Base-by-base conservation (phyloP, 2,329 filamentous ascomycete species). In the Bertia moriformis region DNA sequence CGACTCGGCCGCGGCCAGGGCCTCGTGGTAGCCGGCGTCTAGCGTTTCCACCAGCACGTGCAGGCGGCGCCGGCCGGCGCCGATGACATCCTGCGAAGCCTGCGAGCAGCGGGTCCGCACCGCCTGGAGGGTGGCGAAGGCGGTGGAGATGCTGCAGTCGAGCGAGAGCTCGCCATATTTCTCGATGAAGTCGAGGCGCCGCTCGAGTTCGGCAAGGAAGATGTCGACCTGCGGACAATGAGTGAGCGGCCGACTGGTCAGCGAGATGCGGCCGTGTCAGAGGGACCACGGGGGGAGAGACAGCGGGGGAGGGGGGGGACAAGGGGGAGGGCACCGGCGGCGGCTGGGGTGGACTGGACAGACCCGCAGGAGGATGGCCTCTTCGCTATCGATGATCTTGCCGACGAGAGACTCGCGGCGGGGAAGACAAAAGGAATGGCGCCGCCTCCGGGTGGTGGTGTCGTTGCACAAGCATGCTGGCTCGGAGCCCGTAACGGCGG, bases 31-130 rank as follows among this genome's bases (percentile, higher is more conserved):
- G 45, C 84, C 73, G 19, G 71, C 71, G 57, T 98, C 91, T 13
- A 98, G 66, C 1, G 87, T 94, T 50, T 96, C 89, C 22, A 98
- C 86, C 63, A 96, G 79, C 42, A 96, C 75, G 46, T 85, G 83
- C 43, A 93, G 77, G 43, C 87, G 74, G 46, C 85, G 76, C 39
- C 84, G 79, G 17, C 91, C 88, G 27, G 83, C 84, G 41, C 87
- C 91, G 48, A 96, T 75, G 37, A 95, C 73, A 53, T 91, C 89
- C 44, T 86, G 89, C 1, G 88, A 93, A 15, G 89, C 87, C 46
- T 88, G 78, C 29, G 85, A 86, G 59, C 91, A 98, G 49, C 86
- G 77, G 47, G 86, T 79, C 44, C 88, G 78, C 18, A 98, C 88
- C 4, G 85, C 78, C 51, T 89, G 81, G 2, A 98, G 66, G 0